Percentiles rank a stretch among this genome's conserved stretches.
Conservation (phyloP, 352 stramenopile species). For the Phytophthora tubulina region DNA sequence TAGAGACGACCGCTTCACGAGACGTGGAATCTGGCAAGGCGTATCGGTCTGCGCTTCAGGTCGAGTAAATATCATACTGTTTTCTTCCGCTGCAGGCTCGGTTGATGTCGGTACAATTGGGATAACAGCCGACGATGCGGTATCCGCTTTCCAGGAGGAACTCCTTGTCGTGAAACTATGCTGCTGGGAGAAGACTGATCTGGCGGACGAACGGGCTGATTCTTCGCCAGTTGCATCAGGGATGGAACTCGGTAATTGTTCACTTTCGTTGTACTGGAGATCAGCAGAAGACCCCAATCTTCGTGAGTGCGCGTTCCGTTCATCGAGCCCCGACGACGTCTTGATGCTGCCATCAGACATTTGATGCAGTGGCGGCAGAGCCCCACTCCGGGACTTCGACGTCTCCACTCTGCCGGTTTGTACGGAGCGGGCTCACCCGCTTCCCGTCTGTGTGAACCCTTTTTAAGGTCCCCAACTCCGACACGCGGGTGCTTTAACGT, state of each 20-base stretch:
- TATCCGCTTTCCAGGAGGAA: constrained; percentile 1
- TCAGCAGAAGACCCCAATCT: constrained; percentile 20
- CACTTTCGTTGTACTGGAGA: background rate
- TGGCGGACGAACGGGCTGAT: background rate
- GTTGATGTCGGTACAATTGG: constrained; percentile 4
- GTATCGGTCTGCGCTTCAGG: background rate
- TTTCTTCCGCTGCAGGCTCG: constrained; percentile 1
- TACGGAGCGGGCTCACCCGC: constrained; percentile 16
- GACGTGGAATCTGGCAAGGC: background rate
- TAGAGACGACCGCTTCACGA: constrained; percentile 30
- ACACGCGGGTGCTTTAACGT: background rate
- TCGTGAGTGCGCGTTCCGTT: background rate
- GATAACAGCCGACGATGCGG: background rate
- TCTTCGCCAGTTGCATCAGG: constrained; percentile 1
- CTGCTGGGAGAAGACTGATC: constrained; percentile 4
- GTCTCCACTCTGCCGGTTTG: constrained; percentile 19
- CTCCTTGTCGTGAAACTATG: constrained; percentile 14
- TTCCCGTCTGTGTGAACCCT: constrained; percentile 5
- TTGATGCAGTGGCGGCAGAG: constrained; percentile 32
- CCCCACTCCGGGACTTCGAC: constrained; percentile 5
- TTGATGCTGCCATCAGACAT: constrained; percentile 27
- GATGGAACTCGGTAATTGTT: constrained; percentile 11
- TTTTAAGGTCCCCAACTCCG: background rate
- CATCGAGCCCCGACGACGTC: constrained; percentile 9
- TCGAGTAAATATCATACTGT: constrained; percentile 2